Evolutionary conservation across 345 rosid genomes (phyloP).

Genomic region (Eucalyptus cloeziana): DNA sequence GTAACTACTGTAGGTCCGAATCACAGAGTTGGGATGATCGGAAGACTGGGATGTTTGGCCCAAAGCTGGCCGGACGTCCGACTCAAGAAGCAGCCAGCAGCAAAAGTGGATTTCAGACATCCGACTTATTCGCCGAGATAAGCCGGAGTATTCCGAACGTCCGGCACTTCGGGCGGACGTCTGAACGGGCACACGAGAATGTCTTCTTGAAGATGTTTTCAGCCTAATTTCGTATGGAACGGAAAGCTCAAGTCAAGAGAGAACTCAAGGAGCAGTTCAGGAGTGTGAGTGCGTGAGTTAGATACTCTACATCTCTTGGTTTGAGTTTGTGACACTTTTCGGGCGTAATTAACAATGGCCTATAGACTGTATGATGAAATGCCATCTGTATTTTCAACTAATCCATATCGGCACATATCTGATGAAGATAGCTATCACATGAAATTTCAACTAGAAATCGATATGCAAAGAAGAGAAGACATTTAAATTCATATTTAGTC

Average conservation of each 20-base stretch:
- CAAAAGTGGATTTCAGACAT: neutral
- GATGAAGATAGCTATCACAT: neutral
- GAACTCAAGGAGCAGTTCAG: neutral
- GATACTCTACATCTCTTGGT: neutral
- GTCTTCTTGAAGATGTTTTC: neutral
- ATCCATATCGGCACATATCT: neutral
- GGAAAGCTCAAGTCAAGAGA: neutral
- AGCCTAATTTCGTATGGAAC: neutral
- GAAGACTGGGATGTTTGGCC: neutral
- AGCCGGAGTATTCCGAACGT: neutral
- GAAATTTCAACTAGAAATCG: neutral
- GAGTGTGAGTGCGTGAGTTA: neutral
- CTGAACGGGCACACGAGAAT: neutral
- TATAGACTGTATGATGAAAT: neutral
- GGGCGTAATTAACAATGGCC: neutral
- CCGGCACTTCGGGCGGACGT: neutral
- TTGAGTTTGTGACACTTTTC: neutral
- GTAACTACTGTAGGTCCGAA: neutral
- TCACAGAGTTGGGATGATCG: neutral
- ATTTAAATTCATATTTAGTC: neutral
- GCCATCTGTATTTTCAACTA: neutral
- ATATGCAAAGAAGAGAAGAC: neutral
- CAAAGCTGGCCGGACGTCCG: neutral
- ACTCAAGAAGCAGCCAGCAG: neutral
- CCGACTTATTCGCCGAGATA: neutral